Conservation (phyloP, 371 early-diverging fungal species). For the Mortierella sp. region DNA sequence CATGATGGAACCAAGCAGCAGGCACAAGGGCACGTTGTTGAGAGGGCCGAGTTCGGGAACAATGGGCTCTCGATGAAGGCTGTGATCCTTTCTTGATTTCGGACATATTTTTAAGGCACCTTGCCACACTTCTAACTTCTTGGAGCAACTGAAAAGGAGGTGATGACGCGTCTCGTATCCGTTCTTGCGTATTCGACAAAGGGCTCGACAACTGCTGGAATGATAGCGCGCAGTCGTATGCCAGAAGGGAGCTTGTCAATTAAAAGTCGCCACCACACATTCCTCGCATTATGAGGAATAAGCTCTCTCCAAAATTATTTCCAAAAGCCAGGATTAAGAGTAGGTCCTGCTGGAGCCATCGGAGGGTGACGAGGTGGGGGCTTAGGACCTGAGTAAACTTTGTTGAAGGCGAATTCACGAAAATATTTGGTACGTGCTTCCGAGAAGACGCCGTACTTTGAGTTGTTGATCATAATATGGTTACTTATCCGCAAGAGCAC, state of each 20-base stretch:
- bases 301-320: constrained; percentile 1
- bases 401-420: background rate
- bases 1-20: too few relatives aligned
- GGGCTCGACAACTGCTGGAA: background rate
- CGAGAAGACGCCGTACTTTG: background rate
- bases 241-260: constrained; percentile 1
- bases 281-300: constrained; percentile 7
- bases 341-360: background rate
- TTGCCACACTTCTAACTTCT: constrained; percentile 14
- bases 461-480: background rate
- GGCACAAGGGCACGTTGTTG: too few relatives aligned
- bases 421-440: background rate
- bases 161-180: background rate
- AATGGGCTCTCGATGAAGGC: too few relatives aligned
- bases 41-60: too few relatives aligned
- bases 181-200: background rate
- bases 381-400: background rate
- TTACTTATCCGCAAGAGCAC: too few relatives aligned
- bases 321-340: background rate
- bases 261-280: constrained; percentile 7
- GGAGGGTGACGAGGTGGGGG: background rate
- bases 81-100: background rate
- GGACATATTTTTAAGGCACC: background rate
- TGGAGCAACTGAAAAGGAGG: constrained; percentile 12
- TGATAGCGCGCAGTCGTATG: background rate